These are phyloP conservation scores for Zelopaecilomyces penicillatus DNA, from an alignment of 2,329 filamentous ascomycete species.

Conservation along the genomic window DNA sequence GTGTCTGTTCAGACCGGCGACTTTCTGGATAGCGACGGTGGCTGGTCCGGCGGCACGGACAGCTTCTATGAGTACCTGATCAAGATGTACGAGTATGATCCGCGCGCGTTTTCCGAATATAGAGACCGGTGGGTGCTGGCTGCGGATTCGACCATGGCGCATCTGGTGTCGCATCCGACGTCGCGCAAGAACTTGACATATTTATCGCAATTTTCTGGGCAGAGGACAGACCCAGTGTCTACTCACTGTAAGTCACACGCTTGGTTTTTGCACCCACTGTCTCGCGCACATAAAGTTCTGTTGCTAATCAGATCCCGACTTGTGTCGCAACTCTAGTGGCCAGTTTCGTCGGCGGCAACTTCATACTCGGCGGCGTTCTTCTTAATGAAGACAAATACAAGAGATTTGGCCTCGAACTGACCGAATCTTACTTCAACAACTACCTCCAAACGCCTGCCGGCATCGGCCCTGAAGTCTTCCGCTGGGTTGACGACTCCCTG, in stretches of 20 bases:
- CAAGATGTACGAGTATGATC: conserved; percentile 82
- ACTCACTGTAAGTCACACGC: conserved; percentile 36
- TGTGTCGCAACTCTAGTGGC: conserved; percentile 40
- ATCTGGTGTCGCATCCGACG: conserved; percentile 60
- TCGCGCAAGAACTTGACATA: conserved; percentile 65
- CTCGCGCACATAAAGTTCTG: too few relatives aligned
- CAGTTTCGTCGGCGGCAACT: conserved; percentile 77
- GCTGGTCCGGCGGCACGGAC: conserved; percentile 70
- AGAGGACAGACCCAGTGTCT: conserved; percentile 33
- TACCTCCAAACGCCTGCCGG: conserved; percentile 60
- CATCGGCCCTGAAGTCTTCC: conserved; percentile 68
- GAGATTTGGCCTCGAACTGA: conserved; percentile 63
- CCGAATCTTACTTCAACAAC: conserved; percentile 63
- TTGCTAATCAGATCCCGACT: too few relatives aligned
- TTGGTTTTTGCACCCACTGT: too few relatives aligned
- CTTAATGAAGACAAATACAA: conserved; percentile 60
- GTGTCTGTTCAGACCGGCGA: conserved; percentile 56
- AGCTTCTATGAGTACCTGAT: conserved; percentile 85
- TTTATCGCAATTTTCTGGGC: conserved; percentile 47
- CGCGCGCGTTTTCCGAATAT: conserved; percentile 52
- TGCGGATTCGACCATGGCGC: conserved; percentile 63
- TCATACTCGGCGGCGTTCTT: conserved; percentile 69
- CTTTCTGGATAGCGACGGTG: conserved; percentile 59
- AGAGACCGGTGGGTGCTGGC: conserved; percentile 67
- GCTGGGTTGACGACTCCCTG: conserved; percentile 44